Evolutionary conservation across 352 stramenopile species (phyloP).

Genomic region (Pythium brachiatum): DNA sequence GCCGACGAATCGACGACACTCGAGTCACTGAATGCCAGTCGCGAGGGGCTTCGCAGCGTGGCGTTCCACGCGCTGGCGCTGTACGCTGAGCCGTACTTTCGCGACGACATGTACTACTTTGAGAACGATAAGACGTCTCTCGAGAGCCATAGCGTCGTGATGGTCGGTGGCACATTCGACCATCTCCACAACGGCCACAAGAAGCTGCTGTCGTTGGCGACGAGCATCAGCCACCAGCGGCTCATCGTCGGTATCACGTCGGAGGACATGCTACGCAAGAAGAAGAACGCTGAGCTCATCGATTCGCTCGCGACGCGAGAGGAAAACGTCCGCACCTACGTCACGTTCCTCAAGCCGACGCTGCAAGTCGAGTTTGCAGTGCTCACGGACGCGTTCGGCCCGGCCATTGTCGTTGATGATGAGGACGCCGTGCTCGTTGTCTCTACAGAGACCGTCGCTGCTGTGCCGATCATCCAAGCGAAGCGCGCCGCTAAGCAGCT

Average conservation of each 20-base stretch:
- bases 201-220: constrained; percentile 82
- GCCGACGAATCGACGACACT: constrained; percentile 33
- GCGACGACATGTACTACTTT: constrained; percentile 64
- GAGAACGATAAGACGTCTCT: constrained; percentile 58
- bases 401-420: constrained; percentile 63
- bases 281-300: constrained; percentile 71
- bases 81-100: constrained; percentile 45
- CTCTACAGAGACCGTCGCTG: constrained; percentile 33
- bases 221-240: constrained; percentile 39
- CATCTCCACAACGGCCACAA: constrained; percentile 91
- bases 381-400: constrained; percentile 85
- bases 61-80: constrained; percentile 64
- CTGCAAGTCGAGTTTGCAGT: constrained; percentile 66
- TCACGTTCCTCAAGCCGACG: constrained; percentile 61
- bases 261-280: constrained; percentile 75
- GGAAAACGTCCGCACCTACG: constrained; percentile 51
- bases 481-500: constrained; percentile 34
- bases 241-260: constrained; percentile 81
- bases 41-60: constrained; percentile 54
- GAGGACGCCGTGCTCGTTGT: constrained; percentile 76
- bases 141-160: constrained; percentile 46
- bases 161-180: constrained; percentile 89
- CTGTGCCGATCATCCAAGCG: constrained; percentile 9
- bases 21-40: constrained; percentile 58
- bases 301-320: constrained; percentile 59